phyloP scores from a whole-genome alignment of 108 stramenopile species.

The Cyclotella kingstonii region DNA sequence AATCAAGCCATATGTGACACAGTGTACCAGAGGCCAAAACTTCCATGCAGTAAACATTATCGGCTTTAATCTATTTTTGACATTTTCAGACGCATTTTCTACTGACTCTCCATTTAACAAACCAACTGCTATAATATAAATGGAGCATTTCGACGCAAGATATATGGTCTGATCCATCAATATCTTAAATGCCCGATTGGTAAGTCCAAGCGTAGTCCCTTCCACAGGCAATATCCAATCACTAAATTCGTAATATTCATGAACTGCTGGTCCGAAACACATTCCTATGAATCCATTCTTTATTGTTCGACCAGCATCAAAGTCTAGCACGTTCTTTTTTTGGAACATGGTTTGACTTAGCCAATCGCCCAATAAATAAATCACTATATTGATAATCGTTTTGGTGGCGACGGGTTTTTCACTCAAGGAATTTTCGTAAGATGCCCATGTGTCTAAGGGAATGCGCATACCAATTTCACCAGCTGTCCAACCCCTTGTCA shows the following conservation, averaged over 20 bases:
- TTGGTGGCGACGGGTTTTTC: conserved; percentile 89
- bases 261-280: conserved; percentile 92
- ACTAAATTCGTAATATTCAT: conserved; percentile 93
- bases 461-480: conserved; percentile 78
- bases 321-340: conserved; percentile 80
- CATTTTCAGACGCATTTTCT: conserved; percentile 57
- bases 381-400: conserved; percentile 92
- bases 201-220: conserved; percentile 55
- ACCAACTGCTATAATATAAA: conserved; percentile 86
- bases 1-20: conserved; percentile 83
- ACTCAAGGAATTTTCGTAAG: conserved; percentile 76
- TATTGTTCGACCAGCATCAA: conserved; percentile 79
- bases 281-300: conserved; percentile 92
- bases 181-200: conserved; percentile 88
- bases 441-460: conserved; percentile 88
- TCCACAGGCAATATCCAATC: conserved; percentile 90
- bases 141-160: conserved; percentile 83
- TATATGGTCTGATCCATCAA: conserved; percentile 95
- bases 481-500: conserved; percentile 85
- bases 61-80: conserved; percentile 71
- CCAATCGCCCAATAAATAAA: conserved; percentile 94
- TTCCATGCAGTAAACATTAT: conserved; percentile 93
- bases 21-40: conserved; percentile 95
- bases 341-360: conserved; percentile 85
- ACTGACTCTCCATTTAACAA: conserved; percentile 70